Conservation (phyloP, 495 filamentous ascomycete species). For the Penicillium odoratum region DNA sequence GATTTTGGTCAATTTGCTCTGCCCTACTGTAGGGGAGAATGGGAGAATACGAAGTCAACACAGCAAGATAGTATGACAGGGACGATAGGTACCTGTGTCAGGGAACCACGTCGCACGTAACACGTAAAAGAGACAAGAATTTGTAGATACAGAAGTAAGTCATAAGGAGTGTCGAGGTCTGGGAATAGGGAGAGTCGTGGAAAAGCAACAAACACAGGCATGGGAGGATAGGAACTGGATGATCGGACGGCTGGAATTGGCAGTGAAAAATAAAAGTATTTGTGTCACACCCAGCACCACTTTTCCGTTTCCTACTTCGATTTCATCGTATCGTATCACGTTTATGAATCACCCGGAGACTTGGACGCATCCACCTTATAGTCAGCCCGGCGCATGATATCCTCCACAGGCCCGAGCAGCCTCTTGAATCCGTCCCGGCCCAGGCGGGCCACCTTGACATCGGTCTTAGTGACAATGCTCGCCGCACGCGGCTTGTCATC, state of each 20-base stretch:
- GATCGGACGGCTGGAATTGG: slow-evolving; percentile 1
- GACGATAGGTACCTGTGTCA: slow-evolving; percentile 25
- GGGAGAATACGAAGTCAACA: slow-evolving; percentile 12
- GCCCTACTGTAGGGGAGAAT: slow-evolving; percentile 8
- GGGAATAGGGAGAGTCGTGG: slow-evolving; percentile 2
- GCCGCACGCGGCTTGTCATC: slow-evolving; percentile 95
- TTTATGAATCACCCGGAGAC: slow-evolving; percentile 27
- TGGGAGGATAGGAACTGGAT: not conserved
- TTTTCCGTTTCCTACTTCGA: slow-evolving; percentile 11
- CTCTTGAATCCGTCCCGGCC: slow-evolving; percentile 95
- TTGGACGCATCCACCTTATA: slow-evolving; percentile 40
- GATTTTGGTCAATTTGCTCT: slow-evolving; percentile 25
- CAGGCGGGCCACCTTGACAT: slow-evolving; percentile 89
- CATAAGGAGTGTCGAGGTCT: slow-evolving; percentile 26
- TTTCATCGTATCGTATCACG: slow-evolving; percentile 26
- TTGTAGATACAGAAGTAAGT: slow-evolving; percentile 31
- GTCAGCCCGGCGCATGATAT: slow-evolving; percentile 88
- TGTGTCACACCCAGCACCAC: slow-evolving; percentile 3
- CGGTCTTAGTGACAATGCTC: slow-evolving; percentile 73
- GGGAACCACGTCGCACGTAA: slow-evolving; percentile 13
- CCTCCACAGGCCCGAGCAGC: slow-evolving; percentile 86
- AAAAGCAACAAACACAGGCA: slow-evolving; percentile 6
- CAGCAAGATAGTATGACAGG: slow-evolving; percentile 27
- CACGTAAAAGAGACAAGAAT: slow-evolving; percentile 15
- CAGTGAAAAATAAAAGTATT: slow-evolving; percentile 6